Evolutionary conservation across 495 filamentous ascomycete genomes (phyloP), one percentile per base, ranked within the genome.

Genomic region (Tuber umbilicatum): DNA sequence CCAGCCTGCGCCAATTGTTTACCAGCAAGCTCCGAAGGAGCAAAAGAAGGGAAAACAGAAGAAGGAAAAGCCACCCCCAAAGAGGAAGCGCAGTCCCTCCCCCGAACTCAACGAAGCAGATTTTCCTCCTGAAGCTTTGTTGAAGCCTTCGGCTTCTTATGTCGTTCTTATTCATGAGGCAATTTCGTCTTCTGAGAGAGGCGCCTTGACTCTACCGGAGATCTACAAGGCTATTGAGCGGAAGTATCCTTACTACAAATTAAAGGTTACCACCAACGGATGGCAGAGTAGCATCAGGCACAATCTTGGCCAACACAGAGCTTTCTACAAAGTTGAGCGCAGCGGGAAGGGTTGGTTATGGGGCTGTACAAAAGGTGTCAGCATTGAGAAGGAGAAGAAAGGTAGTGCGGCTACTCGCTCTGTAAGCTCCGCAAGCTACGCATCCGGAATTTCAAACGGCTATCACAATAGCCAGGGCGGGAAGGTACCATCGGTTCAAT

Each of bases 241-340:
- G 80, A 92, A 91, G 79, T 97, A 96, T 80, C 96, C 95, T 0
- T 97, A 89, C 83, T 99, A 92, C 84, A 92, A 92, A 75, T 92
- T 97, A 83, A 89, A 88, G 73, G 89, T 90, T 41, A 86, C 86
- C 55, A 94, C 93, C 9, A 91, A 90, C 77, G 95, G 95, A 21
- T 99, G 95, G 95, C 94, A 97, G 81, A 97, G 94, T 77, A 97
- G 93, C 84, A 93, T 99, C 35, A 91, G 95, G 6, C 95, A 99
- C 83, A 99, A 99, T 75, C 87, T 99, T 39, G 92, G 93, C 45
- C 93, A 95, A 73, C 92, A 97, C 80, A 87, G 90, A 70, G 90
- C 93, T 37, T 99, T 99, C 83, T 87, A 88, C 81, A 96, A 97
- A 82, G 91, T 93, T 60, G 91, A 95, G 45, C 76, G 88, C 76